Percentiles rank a stretch among this genome's conserved stretches.
These are phyloP conservation scores for Scedosporium aurantiacum DNA, from an alignment of 2,329 filamentous ascomycete genomes.

Conservation along the genomic window DNA sequence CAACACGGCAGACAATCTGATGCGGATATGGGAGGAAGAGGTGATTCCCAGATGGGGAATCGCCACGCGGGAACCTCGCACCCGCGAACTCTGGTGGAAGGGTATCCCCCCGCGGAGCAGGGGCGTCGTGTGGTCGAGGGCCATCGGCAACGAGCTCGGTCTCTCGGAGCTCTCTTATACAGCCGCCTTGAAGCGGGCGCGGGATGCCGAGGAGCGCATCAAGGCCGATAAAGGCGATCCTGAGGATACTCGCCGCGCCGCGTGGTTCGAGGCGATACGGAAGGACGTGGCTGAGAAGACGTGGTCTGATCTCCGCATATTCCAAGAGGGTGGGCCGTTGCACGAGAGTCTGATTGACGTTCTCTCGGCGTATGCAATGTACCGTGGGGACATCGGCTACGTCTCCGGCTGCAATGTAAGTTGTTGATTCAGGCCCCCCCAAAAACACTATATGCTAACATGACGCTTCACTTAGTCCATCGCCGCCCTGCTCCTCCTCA, in stretches of 20 bases:
- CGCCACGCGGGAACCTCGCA: conserved; percentile 57
- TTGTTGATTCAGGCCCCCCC: conserved; percentile 12
- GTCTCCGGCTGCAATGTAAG: conserved; percentile 63
- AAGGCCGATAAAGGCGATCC: conserved; percentile 36
- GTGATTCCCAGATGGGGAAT: conserved; percentile 66
- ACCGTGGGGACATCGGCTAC: conserved; percentile 72
- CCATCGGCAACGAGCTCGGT: conserved; percentile 63
- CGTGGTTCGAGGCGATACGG: conserved; percentile 53
- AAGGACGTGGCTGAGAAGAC: conserved; percentile 52
- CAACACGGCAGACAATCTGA: conserved; percentile 39
- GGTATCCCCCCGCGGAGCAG: conserved; percentile 62
- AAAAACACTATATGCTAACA: conserved; percentile 13
- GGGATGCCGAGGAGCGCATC: conserved; percentile 47
- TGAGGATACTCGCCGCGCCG: conserved; percentile 44
- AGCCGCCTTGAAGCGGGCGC: conserved; percentile 58
- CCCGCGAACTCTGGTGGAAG: conserved; percentile 72
- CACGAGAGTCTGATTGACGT: conserved; percentile 60
- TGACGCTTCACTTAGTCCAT: conserved; percentile 57
- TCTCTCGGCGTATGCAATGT: conserved; percentile 69
- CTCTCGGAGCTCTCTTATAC: conserved; percentile 57
- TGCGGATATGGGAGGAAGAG: conserved; percentile 63
- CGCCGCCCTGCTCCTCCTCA: conserved; percentile 62
- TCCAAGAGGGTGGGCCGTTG: conserved; percentile 54
- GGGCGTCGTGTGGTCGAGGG: conserved; percentile 57
- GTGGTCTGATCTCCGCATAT: conserved; percentile 64